Evolutionary conservation across 2,329 filamentous ascomycete genomes (phyloP), one percentile per base, ranked within the genome.

Genomic region (Amauroascus niger): DNA sequence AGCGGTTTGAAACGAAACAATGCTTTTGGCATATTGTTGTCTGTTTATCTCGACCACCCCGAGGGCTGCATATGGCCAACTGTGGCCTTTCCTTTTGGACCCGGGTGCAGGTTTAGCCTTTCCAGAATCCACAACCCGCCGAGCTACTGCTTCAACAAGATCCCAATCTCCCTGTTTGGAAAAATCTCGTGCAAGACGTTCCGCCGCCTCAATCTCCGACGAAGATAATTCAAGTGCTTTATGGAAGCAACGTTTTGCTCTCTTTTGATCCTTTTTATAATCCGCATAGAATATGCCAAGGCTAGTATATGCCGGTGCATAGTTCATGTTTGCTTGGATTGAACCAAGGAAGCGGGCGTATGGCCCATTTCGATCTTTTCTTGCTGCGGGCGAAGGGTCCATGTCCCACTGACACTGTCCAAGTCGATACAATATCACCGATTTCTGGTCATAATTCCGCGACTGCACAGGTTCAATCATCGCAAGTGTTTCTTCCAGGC

Each of bases 151-250:
- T 71, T 97, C 93, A 6, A 98, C 94, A 49, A 94, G 82, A 60
- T 97, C 93, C 93, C 93, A 98, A 63, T 98, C 93, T 35, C 87
- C 83, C 60, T 89, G 84, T 52, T 95, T 83, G 0, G 94, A 91
- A 67, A 96, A 98, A 0, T 83, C 83, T 55, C 81, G 80, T 1
- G 93, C 90, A 14, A 98, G 78, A 26, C 88, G 81, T 68, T 97
- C 88, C 0, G 93, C 93, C 33, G 93, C 88, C 60, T 85, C 77
- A 0, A 95, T 80, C 65, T 98, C 93, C 0, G 87, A 84, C 0
- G 88, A 74, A 0, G 93, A 98, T 2, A 98, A 74, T 67, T 98
- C 93, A 48, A 98, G 87, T 0, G 93, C 93, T 67, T 97, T 96
- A 63, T 96, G 88, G 63, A 97, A 97, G 66, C 91, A 97, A 58